Percentiles rank a stretch among this genome's conserved stretches.
Evolutionary conservation across 2,329 filamentous ascomycete species (phyloP).

Genomic region (Cryphonectria naterciae): DNA sequence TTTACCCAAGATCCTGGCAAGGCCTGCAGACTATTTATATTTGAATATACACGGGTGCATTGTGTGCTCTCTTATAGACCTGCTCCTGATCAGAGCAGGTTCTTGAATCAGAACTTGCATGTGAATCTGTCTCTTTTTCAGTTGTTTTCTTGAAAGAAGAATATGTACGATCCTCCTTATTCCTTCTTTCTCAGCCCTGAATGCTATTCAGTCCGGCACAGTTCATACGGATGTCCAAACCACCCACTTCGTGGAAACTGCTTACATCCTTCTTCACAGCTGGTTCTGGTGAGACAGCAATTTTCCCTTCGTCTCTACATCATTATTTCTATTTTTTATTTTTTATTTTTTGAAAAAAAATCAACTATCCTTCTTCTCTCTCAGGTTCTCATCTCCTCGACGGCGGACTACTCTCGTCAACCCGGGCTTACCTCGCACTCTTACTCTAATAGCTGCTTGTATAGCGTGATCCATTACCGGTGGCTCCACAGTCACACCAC

Average conservation of each 20-base stretch:
- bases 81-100: too few relatives aligned
- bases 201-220: conserved; percentile 59
- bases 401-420: neutral
- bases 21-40: too few relatives aligned
- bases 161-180: conserved; percentile 41
- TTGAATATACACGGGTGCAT: too few relatives aligned
- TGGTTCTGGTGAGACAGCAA: neutral
- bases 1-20: too few relatives aligned
- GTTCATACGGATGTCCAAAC: conserved; percentile 66
- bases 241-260: conserved; percentile 47
- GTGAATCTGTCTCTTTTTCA: too few relatives aligned
- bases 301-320: neutral
- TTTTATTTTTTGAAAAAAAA: neutral
- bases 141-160: too few relatives aligned
- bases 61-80: too few relatives aligned
- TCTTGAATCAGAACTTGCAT: too few relatives aligned
- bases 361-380: neutral
- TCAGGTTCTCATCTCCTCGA: neutral
- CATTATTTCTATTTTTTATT: neutral
- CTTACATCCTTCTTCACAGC: neutral
- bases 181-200: conserved; percentile 51
- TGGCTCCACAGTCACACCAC: conserved; percentile 9
- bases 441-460: neutral
- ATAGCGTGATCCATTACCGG: neutral
- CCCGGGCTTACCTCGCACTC: neutral